These are phyloP conservation scores for Xerocomus amazonicus DNA, from an alignment of 1,284 basidiomycete species.

Conservation along the genomic window DNA sequence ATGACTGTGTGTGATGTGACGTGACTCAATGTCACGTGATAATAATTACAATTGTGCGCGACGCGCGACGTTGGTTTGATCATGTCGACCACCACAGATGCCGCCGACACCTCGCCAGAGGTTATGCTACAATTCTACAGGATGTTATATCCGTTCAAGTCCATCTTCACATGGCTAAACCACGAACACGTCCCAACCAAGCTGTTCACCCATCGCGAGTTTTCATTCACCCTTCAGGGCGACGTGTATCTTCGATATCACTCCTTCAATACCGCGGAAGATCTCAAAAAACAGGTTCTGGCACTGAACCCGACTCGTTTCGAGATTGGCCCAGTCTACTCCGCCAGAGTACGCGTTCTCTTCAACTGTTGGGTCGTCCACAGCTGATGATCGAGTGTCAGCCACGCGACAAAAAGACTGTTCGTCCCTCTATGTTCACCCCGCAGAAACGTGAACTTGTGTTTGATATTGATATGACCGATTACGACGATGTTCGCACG, in stretches of 20 bases:
- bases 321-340: conserved; percentile 96
- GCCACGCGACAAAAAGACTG: conserved; percentile 89
- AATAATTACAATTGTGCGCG: too few species aligned
- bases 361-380: conserved; percentile 3
- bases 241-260: conserved; percentile 96
- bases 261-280: conserved; percentile 82
- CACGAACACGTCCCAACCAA: conserved; percentile 76
- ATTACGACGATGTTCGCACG: conserved; percentile 95
- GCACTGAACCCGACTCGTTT: conserved; percentile 86
- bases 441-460: conserved; percentile 91
- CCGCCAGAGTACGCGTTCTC: conserved; percentile 63
- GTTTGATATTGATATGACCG: conserved; percentile 99
- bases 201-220: conserved; percentile 90
- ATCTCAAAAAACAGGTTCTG: conserved; percentile 89
- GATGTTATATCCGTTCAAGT: conserved; percentile 91
- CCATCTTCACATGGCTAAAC: conserved; percentile 93
- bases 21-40: too few species aligned
- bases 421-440: conserved; percentile 71
- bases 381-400: conserved; percentile 32
- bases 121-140: conserved; percentile 89
- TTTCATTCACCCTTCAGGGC: conserved; percentile 91
- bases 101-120: conserved; percentile 36
- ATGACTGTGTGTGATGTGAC: too few species aligned
- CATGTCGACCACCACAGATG: conserved; percentile 7
- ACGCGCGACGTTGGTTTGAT: conserved; percentile 11